Conservation (phyloP, 768 basidiomycete species). For the Chalciporus chontae region DNA sequence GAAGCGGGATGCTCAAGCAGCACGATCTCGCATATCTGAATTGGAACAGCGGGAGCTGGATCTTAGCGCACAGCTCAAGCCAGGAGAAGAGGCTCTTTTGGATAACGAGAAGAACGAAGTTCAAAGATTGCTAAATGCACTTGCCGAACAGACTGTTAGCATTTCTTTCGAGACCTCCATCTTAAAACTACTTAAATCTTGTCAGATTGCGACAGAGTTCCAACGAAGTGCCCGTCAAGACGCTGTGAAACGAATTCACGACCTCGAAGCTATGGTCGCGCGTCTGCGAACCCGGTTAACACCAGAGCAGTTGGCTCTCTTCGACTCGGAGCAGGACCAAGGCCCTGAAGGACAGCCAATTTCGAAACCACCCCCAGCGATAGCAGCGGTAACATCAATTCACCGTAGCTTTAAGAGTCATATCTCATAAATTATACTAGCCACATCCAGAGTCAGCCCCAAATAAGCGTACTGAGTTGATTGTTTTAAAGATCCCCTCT, state of each 20-base stretch:
- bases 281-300: slow-evolving; percentile 17
- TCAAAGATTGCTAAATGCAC: slow-evolving; percentile 10
- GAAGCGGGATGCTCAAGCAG: slow-evolving; percentile 21
- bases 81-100: slow-evolving; percentile 11
- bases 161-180: neutral
- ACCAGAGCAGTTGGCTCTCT: slow-evolving; percentile 17
- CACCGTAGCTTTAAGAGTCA: neutral
- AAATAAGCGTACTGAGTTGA: slow-evolving; percentile 19
- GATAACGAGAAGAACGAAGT: slow-evolving; percentile 14
- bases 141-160: slow-evolving; percentile 23
- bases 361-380: slow-evolving; percentile 5
- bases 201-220: slow-evolving; percentile 12
- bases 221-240: slow-evolving; percentile 12
- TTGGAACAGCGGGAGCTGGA: slow-evolving; percentile 9
- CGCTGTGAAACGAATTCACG: slow-evolving; percentile 8
- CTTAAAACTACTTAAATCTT: neutral
- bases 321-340: slow-evolving; percentile 7
- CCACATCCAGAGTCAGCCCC: slow-evolving; percentile 2
- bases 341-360: neutral
- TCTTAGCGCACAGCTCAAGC: slow-evolving; percentile 9
- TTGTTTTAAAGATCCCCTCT: slow-evolving; percentile 21
- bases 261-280: slow-evolving; percentile 17
- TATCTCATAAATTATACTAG: slow-evolving; percentile 12
- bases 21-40: slow-evolving; percentile 10
- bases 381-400: slow-evolving; percentile 1